Evolutionary conservation across 139 green algal genomes (phyloP), one percentile per base, ranked within the genome.

Genomic region (Micractinium conductrix): DNA sequence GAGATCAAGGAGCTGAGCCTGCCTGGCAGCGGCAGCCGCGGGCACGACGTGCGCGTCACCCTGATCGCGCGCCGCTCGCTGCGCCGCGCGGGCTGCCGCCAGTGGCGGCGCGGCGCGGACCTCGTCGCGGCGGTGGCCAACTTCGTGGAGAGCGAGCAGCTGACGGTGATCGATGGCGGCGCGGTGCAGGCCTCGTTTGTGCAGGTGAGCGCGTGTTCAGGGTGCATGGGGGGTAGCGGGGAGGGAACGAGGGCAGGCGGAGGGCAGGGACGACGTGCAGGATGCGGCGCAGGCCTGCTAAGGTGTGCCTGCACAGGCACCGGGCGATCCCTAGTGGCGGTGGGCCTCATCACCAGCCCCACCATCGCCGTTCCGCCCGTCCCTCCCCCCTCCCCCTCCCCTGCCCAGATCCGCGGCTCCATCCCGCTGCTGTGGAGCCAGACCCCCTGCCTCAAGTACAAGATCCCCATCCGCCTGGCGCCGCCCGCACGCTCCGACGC

Each of bases 371-470:
- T n/a, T n/a, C 63, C 7, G 63, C 16, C 58, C 21, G 19, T 67
- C 16, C 58, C 58, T 67, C 16, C 21, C 22, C 19, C 58, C 38
- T 24, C 28, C 44, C 44, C 22, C 26, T 44, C 73, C 43, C 37
- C 7, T 33, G 26, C 60, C 17, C 87, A 95, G 89, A 73, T 95
- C 9, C 92, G 94, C 9, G 95, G 95, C 71, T 94, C 88, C 85
- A 96, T 98, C 63, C 96, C 96, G 10, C 84, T 98, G 75, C 83
- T 98, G 79, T 98, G 95, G 95, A 86, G 55, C 55, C 91, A 97
- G 85, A 86, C 96, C 43, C 96, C 96, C 80, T 96, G 96, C 91
- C 92, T 98, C 45, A 97, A 97, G 90, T 98, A 97, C 92, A 98
- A 98, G 87, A 96, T 96, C n/a, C 87, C 92, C 74, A 97, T 95